A percentile compares a stretch with the other conserved stretches of the same genome.
Evolutionary conservation across 2,329 filamentous ascomycete genomes (phyloP).

Genomic region (Aureobasidium sp.): DNA sequence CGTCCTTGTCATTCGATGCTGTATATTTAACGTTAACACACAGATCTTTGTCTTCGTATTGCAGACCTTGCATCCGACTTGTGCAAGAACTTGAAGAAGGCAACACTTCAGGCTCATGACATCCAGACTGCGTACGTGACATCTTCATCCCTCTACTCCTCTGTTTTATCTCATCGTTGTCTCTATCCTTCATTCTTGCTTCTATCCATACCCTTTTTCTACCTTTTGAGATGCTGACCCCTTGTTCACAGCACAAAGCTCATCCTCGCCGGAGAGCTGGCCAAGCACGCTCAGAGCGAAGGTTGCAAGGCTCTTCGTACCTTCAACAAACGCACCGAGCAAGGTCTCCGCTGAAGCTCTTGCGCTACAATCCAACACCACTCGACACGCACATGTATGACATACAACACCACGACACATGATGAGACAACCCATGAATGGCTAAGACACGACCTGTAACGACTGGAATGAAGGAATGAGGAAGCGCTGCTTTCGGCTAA

Average conservation of each 20-base stretch:
- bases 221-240: neutral
- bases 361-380: neutral
- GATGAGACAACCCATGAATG: neutral
- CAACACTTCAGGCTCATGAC: neutral
- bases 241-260: neutral
- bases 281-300: neutral
- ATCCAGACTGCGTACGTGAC: slow-evolving; percentile 1
- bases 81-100: slow-evolving; percentile 7
- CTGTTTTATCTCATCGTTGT: neutral
- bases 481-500: neutral
- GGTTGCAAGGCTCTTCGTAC: neutral
- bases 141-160: neutral
- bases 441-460: neutral
- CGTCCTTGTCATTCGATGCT: neutral
- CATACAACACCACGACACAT: neutral
- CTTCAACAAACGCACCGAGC: neutral
- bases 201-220: neutral
- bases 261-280: neutral
- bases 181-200: neutral
- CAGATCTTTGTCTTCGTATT: neutral
- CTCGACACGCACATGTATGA: neutral
- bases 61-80: neutral
- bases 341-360: neutral
- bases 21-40: neutral
- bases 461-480: neutral